phyloP scores from a whole-genome alignment of 148 eudicot species.

The Rhododendron kiyosumense region DNA sequence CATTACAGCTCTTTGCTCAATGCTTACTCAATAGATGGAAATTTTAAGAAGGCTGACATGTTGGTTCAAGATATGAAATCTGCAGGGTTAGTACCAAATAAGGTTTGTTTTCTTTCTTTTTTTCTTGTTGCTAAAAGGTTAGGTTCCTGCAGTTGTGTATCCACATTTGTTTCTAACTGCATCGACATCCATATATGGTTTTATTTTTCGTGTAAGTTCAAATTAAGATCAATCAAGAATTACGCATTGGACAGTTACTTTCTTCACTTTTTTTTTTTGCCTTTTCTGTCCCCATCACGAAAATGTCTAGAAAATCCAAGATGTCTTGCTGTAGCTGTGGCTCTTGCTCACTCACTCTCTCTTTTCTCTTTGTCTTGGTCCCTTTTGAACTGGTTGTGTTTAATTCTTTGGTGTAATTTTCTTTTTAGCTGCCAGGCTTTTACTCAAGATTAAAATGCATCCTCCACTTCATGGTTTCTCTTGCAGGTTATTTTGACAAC shows the following conservation, averaged over 20 bases:
- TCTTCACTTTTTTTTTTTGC: not conserved
- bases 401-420: not conserved
- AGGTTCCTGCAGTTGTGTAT: not conserved
- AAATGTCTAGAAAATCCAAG: not conserved
- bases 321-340: not conserved
- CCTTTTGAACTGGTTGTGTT: not conserved
- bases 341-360: not conserved
- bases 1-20: constrained; percentile 90
- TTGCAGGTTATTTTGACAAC: constrained; percentile 85
- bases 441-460: not conserved
- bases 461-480: constrained; percentile 3
- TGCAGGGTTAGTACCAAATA: constrained; percentile 67
- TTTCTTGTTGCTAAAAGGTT: not conserved
- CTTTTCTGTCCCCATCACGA: not conserved
- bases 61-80: constrained; percentile 68
- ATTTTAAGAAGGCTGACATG: constrained; percentile 64
- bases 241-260: not conserved
- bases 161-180: not conserved
- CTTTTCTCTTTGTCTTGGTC: not conserved
- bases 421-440: not conserved
- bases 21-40: constrained; percentile 67
- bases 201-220: not conserved
- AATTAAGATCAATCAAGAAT: not conserved
- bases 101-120: constrained; percentile 50
- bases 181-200: not conserved